phyloP scores from a whole-genome alignment of 352 stramenopile species.

The Phytophthora nicotianae region DNA sequence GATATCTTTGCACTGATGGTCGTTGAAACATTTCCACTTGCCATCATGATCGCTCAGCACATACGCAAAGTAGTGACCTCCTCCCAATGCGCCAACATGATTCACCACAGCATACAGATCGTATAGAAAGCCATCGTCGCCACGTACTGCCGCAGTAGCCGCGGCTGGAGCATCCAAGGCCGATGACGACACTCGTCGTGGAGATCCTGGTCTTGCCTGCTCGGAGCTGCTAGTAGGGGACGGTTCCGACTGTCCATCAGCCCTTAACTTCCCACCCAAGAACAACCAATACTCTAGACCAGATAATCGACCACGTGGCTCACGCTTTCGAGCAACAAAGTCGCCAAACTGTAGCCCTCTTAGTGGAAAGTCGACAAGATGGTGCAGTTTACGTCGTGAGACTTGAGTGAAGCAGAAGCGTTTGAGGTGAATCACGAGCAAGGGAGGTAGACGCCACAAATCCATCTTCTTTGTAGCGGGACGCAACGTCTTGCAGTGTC shows the following conservation, averaged over 20 bases:
- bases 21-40: slow-evolving; percentile 99
- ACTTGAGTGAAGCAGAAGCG: slow-evolving; percentile 98
- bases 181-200: slow-evolving; percentile 30
- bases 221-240: slow-evolving; percentile 9
- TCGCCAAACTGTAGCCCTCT: slow-evolving; percentile 90
- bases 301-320: slow-evolving; percentile 46
- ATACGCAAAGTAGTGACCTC: slow-evolving; percentile 95
- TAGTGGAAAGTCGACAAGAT: slow-evolving; percentile 96
- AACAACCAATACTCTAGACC: slow-evolving; percentile 77
- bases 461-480: slow-evolving; percentile 96
- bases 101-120: slow-evolving; percentile 98
- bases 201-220: slow-evolving; percentile 15
- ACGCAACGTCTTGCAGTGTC: slow-evolving; percentile 90
- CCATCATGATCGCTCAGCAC: slow-evolving; percentile 81
- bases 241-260: slow-evolving; percentile 17
- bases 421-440: slow-evolving; percentile 99
- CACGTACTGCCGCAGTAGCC: slow-evolving; percentile 53
- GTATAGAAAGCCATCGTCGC: slow-evolving; percentile 83
- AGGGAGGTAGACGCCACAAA: slow-evolving; percentile 95
- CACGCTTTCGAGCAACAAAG: slow-evolving; percentile 74
- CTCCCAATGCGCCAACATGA: slow-evolving; percentile 95
- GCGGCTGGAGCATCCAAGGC: slow-evolving; percentile 67
- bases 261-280: slow-evolving; percentile 71
- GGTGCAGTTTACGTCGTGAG: slow-evolving; percentile 94
- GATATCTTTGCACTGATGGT: slow-evolving; percentile 92